Percentiles rank a stretch among this genome's conserved stretches.
Conservation (phyloP, 2,329 filamentous ascomycete species). For the Aspergillus eucalypticola region DNA sequence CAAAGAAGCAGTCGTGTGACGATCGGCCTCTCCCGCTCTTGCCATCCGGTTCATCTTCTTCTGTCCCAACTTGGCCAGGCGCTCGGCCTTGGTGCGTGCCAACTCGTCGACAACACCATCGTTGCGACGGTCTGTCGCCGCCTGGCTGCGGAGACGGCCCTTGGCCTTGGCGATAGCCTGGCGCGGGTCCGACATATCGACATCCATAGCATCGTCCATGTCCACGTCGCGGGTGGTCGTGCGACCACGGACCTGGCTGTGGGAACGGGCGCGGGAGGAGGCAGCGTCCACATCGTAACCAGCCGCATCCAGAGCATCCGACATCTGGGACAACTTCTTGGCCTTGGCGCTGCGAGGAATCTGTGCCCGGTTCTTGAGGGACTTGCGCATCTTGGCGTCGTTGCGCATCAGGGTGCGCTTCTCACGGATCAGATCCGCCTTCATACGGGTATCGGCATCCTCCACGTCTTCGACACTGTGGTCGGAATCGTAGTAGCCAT, state of each 20-base stretch:
- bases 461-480: slow-evolving; percentile 82
- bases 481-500: slow-evolving; percentile 91
- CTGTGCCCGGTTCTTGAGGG: slow-evolving; percentile 92
- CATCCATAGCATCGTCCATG: slow-evolving; percentile 70
- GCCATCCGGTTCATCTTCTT: slow-evolving; percentile 99
- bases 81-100: slow-evolving; percentile 76
- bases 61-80: slow-evolving; percentile 84
- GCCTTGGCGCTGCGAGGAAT: slow-evolving; percentile 81
- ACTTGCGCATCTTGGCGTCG: slow-evolving; percentile 92
- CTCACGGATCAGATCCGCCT: slow-evolving; percentile 93
- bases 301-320: slow-evolving; percentile 78
- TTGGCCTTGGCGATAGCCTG: slow-evolving; percentile 65
- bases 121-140: slow-evolving; percentile 49
- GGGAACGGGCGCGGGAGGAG: slow-evolving; percentile 69
- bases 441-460: slow-evolving; percentile 81
- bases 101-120: slow-evolving; percentile 64
- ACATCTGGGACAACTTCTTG: slow-evolving; percentile 83
- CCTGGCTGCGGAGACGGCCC: slow-evolving; percentile 64
- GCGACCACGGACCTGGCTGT: slow-evolving; percentile 65
- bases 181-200: slow-evolving; percentile 42
- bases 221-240: slow-evolving; percentile 65
- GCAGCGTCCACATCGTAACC: slow-evolving; percentile 81
- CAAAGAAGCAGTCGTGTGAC: slow-evolving; percentile 77
- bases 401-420: slow-evolving; percentile 92
- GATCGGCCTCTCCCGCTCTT: slow-evolving; percentile 92